Base-by-base conservation (phyloP, 768 basidiomycete species). In the Leccinum sublutescens region DNA sequence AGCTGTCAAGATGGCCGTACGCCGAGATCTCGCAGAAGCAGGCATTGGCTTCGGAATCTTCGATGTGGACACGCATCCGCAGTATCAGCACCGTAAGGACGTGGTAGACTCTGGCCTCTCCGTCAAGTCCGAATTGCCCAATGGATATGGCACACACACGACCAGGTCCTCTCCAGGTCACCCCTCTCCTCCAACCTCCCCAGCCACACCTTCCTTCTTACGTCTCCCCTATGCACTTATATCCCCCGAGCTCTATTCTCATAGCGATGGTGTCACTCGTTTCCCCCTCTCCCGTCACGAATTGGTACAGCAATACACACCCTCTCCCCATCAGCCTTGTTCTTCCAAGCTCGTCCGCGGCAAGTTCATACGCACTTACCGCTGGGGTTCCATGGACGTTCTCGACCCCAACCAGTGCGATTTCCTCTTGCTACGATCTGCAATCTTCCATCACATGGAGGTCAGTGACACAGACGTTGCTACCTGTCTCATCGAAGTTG, bases 11-110 rank as follows among this genome's bases (percentile, higher is more conserved):
- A 75, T 85, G 68, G 91, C 90, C 62, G 82, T 94, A 69, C 84
- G 89, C 65, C 76, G 86, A 69, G 90, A 92, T 76, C 80, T 93
- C 50, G 90, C 90, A 43, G 87, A 88, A 64, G 88, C 88, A 51
- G 91, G 91, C 59, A 92, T 93, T 70, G 91, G 89, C 60, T 93
- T 93, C 74, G 91, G 91, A 66, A 91, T 94, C 64, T 93, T 94
- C 76, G 91, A 93, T 79, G 78, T 84, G 71, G 88, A 89, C 74
- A 77, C 74, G 63, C 81, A 78, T 64, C 78, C 81, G 71, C 76
- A 78, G 61, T 78, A 76, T 71, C 73, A 71, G 71, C 73, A 73
- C 70, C 75, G 62, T 68, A 62, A 77, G 63, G 80, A 82, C 61
- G 79, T 80, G 64, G 70, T 76, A 62, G 76, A 79, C 57, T 71